These are phyloP conservation scores for Mrakia frigida DNA, from an alignment of 768 basidiomycete genomes.

Conservation along the genomic window DNA sequence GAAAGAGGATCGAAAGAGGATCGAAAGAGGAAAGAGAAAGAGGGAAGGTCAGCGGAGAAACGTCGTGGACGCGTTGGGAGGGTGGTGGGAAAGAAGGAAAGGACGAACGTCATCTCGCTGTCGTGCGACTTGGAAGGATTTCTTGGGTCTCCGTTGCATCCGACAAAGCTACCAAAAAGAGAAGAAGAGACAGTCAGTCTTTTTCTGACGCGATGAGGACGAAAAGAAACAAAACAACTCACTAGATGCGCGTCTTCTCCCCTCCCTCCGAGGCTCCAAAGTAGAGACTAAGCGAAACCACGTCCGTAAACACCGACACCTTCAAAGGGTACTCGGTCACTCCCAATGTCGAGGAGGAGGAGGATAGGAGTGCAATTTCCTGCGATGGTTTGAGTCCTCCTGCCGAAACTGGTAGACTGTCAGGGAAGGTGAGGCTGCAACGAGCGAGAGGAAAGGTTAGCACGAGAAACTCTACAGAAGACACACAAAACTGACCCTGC, in stretches of 20 bases:
- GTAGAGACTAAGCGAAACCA: conserved; percentile 27
- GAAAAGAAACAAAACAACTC: neutral
- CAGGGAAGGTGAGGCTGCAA: conserved; percentile 18
- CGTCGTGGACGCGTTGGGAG: neutral
- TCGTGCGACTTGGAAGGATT: conserved; percentile 30
- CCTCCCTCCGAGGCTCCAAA: conserved; percentile 27
- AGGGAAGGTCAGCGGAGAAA: no score
- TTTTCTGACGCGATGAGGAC: neutral
- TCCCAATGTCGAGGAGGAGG: conserved; percentile 6
- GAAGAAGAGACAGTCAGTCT: no score
- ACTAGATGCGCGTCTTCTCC: conserved; percentile 31
- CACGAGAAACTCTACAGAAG: neutral
- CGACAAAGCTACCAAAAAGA: conserved; percentile 20
- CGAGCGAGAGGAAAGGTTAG: neutral
- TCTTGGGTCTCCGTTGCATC: conserved; percentile 31
- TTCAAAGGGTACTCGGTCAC: conserved; percentile 32
- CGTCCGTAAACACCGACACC: conserved; percentile 29
- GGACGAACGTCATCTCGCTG: conserved; percentile 28
- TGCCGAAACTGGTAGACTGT: neutral
- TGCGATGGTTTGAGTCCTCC: conserved; percentile 29
- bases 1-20: neutral
- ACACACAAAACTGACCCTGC: conserved; percentile 5
- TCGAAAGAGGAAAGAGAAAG: neutral
- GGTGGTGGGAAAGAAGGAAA: neutral
- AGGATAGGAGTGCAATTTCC: conserved; percentile 28